Evolutionary conservation across 2,329 filamentous ascomycete genomes (phyloP).

Genomic region (Venturia oleaginea): DNA sequence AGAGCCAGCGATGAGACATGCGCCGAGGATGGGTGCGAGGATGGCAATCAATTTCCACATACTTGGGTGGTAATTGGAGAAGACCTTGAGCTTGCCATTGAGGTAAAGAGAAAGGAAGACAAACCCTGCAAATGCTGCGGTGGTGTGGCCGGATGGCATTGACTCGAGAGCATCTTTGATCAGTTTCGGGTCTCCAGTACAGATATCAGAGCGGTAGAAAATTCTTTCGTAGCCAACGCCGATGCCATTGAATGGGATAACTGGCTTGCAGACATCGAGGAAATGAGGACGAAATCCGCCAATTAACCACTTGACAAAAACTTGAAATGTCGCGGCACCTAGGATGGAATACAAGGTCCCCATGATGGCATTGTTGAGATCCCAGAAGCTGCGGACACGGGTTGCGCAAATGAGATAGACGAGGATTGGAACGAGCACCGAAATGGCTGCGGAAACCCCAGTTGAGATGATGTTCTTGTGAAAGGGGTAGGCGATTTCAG

Average conservation of each 20-base stretch:
- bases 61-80: slow-evolving; percentile 60
- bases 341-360: slow-evolving; percentile 53
- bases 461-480: slow-evolving; percentile 64
- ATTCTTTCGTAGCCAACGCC: not conserved
- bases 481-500: slow-evolving; percentile 61
- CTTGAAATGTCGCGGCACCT: slow-evolving; percentile 22
- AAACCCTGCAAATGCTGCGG: slow-evolving; percentile 63
- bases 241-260: slow-evolving; percentile 23
- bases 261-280: slow-evolving; percentile 53
- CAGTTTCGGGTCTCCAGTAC: slow-evolving; percentile 51
- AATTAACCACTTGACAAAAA: slow-evolving; percentile 25
- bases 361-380: slow-evolving; percentile 59
- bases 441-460: slow-evolving; percentile 59
- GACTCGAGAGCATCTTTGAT: slow-evolving; percentile 58
- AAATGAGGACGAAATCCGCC: slow-evolving; percentile 29
- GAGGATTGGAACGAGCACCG: slow-evolving; percentile 54
- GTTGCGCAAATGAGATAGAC: slow-evolving; percentile 59
- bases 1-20: slow-evolving; percentile 57
- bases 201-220: slow-evolving; percentile 36
- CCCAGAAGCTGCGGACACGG: slow-evolving; percentile 44
- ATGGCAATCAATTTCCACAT: slow-evolving; percentile 64
- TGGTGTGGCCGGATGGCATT: slow-evolving; percentile 66
- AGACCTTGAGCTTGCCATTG: slow-evolving; percentile 71
- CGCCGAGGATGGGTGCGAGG: slow-evolving; percentile 59
- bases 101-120: slow-evolving; percentile 64